Conservation (phyloP, 495 filamentous ascomycete species). For the Poronia punctata region DNA sequence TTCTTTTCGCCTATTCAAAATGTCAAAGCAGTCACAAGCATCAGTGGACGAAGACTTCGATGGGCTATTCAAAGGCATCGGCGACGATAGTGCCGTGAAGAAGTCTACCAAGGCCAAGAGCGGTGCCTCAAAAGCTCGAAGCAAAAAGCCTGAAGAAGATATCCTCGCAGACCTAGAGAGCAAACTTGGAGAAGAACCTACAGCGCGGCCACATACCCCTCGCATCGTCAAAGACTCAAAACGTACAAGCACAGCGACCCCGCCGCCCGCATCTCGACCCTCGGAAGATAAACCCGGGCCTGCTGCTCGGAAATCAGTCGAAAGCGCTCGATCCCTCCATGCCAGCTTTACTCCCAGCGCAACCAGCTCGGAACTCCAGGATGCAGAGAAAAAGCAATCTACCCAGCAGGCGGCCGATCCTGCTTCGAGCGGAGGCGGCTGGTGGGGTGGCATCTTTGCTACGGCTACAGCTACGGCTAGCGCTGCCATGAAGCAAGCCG, state of each 20-base stretch:
- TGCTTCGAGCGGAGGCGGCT: slow-evolving; percentile 56
- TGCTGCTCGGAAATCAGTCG: slow-evolving; percentile 59
- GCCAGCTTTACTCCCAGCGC: slow-evolving; percentile 49
- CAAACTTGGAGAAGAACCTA: slow-evolving; percentile 57
- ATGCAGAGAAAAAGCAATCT: slow-evolving; percentile 44
- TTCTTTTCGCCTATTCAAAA: slow-evolving; percentile 27
- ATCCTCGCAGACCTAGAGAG: slow-evolving; percentile 81
- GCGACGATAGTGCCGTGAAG: slow-evolving; percentile 38
- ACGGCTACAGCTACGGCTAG: slow-evolving; percentile 55
- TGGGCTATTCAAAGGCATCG: slow-evolving; percentile 73
- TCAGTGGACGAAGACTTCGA: slow-evolving; percentile 72
- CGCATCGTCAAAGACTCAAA: slow-evolving; percentile 59
- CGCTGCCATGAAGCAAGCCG: slow-evolving; percentile 89
- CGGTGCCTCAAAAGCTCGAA: slow-evolving; percentile 39
- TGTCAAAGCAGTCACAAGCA: slow-evolving; percentile 35
- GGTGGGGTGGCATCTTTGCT: slow-evolving; percentile 83
- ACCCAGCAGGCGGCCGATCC: slow-evolving; percentile 28
- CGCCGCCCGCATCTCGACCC: slow-evolving; percentile 52
- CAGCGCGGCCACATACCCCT: slow-evolving; percentile 75
- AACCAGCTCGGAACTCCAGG: slow-evolving; percentile 43
- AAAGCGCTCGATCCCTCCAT: slow-evolving; percentile 63
- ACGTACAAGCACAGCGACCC: slow-evolving; percentile 49
- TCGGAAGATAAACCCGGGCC: slow-evolving; percentile 33
- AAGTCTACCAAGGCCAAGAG: slow-evolving; percentile 43
- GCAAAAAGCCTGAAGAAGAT: slow-evolving; percentile 50